These are phyloP conservation scores for Scleroderma bovista DNA, from an alignment of 768 basidiomycete genomes.

Conservation along the genomic window DNA sequence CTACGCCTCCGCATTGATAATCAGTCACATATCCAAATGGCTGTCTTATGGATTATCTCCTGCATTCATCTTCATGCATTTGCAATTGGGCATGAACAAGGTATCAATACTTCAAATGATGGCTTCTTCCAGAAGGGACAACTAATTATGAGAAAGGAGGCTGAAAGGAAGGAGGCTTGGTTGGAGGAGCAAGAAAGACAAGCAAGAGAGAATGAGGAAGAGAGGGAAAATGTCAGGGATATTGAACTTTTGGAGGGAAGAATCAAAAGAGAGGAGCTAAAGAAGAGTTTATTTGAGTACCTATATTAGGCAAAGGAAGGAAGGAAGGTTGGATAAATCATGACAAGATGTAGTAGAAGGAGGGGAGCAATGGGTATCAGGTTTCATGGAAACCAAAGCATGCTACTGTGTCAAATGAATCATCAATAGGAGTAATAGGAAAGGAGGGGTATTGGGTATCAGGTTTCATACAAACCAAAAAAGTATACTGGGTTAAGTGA, in stretches of 20 bases:
- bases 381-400: too few relatives aligned
- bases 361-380: too few relatives aligned
- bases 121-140: conserved; percentile 2
- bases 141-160: neutral
- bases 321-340: too few relatives aligned
- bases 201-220: neutral
- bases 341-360: too few relatives aligned
- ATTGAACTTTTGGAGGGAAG: neutral
- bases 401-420: too few relatives aligned
- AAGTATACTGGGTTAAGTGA: too few relatives aligned
- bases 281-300: neutral
- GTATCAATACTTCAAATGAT: neutral
- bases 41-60: conserved; percentile 6
- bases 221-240: neutral
- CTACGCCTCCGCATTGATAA: conserved; percentile 8
- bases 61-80: conserved; percentile 10
- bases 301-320: neutral
- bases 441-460: too few relatives aligned
- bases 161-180: neutral
- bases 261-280: conserved; percentile 1
- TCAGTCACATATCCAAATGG: conserved; percentile 1
- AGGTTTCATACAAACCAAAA: too few relatives aligned
- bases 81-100: conserved; percentile 20
- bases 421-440: too few relatives aligned
- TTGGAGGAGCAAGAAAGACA: neutral